Base-by-base conservation (phyloP, 2,329 filamentous ascomycete species). In the Endocalyx cinctus region DNA sequence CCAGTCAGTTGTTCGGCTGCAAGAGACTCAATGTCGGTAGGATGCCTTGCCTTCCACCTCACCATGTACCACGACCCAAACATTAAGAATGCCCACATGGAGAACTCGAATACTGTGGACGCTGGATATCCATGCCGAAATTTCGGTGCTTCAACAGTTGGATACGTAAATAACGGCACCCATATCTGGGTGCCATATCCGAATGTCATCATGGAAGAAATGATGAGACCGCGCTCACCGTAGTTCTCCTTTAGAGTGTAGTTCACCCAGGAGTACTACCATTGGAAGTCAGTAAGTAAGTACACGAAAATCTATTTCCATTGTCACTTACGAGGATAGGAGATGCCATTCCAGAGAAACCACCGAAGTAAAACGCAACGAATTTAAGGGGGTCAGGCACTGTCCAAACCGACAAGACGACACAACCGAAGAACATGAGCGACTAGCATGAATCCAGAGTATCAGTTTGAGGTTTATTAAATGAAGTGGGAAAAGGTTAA, bases 181-280 rank as follows among this genome's bases (percentile, higher is more conserved):
- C 51, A 54, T 13, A 54, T 54, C 37, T 51, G 47, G 22, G 40
- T 50, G 27, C 43, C 47, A 38, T 45, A 54, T n/a, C 58, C 58
- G 13, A 62, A 35, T 0, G 58, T 62, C 50, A 52, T 59, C 59
- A 52, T 60, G 17, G 33, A 59, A 27, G 47, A 54, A 17, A 58
- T 55, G 29, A 57, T 49, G 11, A 58, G 40, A 0, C 54, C 54
- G 8, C 55, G 45, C 34, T 58, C 54, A 12, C 54, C 54, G 15
- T 56, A 52, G 29, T 56, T 55, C 20, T 52, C 51, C 15, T 51
- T 52, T 6, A 56, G 48, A 5, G 51, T 55, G 5, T 43, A 48
- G 35, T 57, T 57, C 20, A 56, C 40, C 54, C 52, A 58, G 5
- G 55, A 55, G 39, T 58, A 58, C 38, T 37, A 8, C 20, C 20